These are phyloP conservation scores for Candida peoriensis DNA, from an alignment of 805 yeast species.

Conservation along the genomic window DNA sequence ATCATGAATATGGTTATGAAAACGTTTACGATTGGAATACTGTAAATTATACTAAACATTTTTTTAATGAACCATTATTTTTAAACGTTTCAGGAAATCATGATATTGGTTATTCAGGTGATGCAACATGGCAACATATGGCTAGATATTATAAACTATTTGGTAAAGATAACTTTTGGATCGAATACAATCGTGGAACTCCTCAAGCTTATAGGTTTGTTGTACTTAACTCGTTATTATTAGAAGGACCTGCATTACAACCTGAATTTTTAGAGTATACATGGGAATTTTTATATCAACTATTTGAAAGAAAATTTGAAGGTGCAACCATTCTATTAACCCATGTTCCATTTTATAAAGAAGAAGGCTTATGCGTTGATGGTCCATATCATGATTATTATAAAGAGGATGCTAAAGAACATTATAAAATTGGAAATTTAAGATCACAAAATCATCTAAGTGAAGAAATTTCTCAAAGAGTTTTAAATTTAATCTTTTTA, in stretches of 20 bases:
- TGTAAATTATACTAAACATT: slow-evolving; percentile 21
- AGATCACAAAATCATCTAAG: slow-evolving; percentile 85
- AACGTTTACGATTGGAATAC: slow-evolving; percentile 68
- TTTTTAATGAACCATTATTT: slow-evolving; percentile 55
- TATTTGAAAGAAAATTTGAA: slow-evolving; percentile 49
- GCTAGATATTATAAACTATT: slow-evolving; percentile 67
- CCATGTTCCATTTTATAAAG: slow-evolving; percentile 86
- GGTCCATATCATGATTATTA: slow-evolving; percentile 72
- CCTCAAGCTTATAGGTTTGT: slow-evolving; percentile 82
- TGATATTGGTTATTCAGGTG: slow-evolving; percentile 94
- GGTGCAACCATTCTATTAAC: slow-evolving; percentile 83
- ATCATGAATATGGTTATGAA: slow-evolving; percentile 44
- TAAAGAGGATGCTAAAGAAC: slow-evolving; percentile 49
- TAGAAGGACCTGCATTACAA: slow-evolving; percentile 89
- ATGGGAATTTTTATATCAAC: slow-evolving; percentile 64
- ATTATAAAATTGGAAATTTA: slow-evolving; percentile 63
- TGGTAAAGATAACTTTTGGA: slow-evolving; percentile 83
- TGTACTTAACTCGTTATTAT: slow-evolving; percentile 74
- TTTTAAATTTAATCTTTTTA: slow-evolving; percentile 68
- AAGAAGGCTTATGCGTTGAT: slow-evolving; percentile 78
- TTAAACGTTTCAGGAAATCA: slow-evolving; percentile 92
- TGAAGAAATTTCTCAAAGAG: slow-evolving; percentile 56
- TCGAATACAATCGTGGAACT: slow-evolving; percentile 58
- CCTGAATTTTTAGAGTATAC: slow-evolving; percentile 62
- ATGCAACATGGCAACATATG: slow-evolving; percentile 88